Base-by-base conservation (phyloP, 2,329 filamentous ascomycete species). In the Botryotinia convoluta region DNA sequence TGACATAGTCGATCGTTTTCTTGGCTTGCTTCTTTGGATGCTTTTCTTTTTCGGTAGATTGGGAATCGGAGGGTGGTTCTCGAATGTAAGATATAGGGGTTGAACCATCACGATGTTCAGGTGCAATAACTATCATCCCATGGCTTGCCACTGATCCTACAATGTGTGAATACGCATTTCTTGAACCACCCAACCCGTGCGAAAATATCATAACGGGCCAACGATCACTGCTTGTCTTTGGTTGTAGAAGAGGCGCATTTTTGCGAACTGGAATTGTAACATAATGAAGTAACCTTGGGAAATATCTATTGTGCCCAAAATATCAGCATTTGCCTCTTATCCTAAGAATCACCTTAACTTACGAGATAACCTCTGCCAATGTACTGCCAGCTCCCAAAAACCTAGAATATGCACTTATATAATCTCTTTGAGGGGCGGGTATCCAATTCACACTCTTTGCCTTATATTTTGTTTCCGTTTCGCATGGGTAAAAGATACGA, bases 181-280 rank as follows among this genome's bases (percentile, higher is more conserved):
- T 88, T 74, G 89, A 91, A 54, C 94, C 94, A 54, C 92, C 94
- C 1, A 97, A 85, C 0, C 94, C 94, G 80, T 97, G 94, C 1
- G 93, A 96, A 82, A 97, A 97, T 75, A 97, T 85, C 84, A 94
- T 90, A 0, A 93, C 92, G 0, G 94, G 93, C 91, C 93, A 96
- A 83, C 89, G 85, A 72, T 85, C 83, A 74, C 84, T 82, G 6
- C 44, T 69, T 32, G 71, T 69, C 4, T 32, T 72, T 74, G 89
- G 79, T 74, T 84, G 74, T 79, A 90, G 86, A 12, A 95, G 82
- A 9, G 86, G 85, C 18, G 92, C 92, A 80, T 94, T 93, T 77
- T 92, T 90, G 76, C 89, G 86, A 39, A 89, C 92, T 9, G 92
- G 92, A 39, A 95, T 91, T 2, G 89, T 87, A 64, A 92, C 89